Conservation (phyloP, 495 filamentous ascomycete genomes). For the Aspergillus indologenus region DNA sequence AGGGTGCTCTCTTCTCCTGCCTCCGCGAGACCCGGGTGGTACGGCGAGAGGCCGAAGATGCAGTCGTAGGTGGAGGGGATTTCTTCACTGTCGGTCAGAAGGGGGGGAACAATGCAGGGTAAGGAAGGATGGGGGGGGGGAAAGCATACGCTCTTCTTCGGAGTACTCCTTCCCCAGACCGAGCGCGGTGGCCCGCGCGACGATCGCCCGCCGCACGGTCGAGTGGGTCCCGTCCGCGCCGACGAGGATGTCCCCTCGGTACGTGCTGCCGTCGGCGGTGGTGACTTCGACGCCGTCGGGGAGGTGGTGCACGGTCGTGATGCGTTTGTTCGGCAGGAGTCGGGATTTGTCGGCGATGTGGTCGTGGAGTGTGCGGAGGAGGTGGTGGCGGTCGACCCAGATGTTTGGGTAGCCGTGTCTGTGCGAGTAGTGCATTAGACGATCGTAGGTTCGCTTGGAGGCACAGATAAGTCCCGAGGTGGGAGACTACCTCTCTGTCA, state of each 20-base stretch:
- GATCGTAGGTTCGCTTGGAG: no score
- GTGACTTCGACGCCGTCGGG: slow-evolving; percentile 26
- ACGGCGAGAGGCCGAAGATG: slow-evolving; percentile 26
- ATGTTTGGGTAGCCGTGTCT: slow-evolving; percentile 20
- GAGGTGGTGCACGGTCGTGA: slow-evolving; percentile 24
- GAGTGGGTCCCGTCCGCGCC: slow-evolving; percentile 53
- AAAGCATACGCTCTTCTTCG: slow-evolving; percentile 18
- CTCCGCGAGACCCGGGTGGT: slow-evolving; percentile 14
- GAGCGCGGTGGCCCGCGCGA: slow-evolving; percentile 17
- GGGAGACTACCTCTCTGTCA: slow-evolving; percentile 11
- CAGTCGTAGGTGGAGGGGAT: slow-evolving; percentile 24
- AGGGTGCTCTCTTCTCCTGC: not conserved
- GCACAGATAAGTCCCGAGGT: not conserved
- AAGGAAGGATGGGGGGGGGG: not conserved
- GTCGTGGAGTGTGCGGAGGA: slow-evolving; percentile 34
- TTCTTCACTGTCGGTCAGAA: slow-evolving; percentile 11
- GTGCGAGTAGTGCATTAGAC: not conserved
- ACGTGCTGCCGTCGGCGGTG: slow-evolving; percentile 33
- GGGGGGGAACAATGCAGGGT: not conserved
- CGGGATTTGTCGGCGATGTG: slow-evolving; percentile 15
- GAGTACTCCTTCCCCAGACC: slow-evolving; percentile 18
- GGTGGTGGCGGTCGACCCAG: slow-evolving; percentile 32
- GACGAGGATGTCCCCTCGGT: slow-evolving; percentile 44
- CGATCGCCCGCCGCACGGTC: slow-evolving; percentile 42
- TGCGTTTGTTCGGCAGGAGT: slow-evolving; percentile 33